phyloP scores from a whole-genome alignment of 2,329 filamentous ascomycete genomes.

The Corynespora cassiicola region DNA sequence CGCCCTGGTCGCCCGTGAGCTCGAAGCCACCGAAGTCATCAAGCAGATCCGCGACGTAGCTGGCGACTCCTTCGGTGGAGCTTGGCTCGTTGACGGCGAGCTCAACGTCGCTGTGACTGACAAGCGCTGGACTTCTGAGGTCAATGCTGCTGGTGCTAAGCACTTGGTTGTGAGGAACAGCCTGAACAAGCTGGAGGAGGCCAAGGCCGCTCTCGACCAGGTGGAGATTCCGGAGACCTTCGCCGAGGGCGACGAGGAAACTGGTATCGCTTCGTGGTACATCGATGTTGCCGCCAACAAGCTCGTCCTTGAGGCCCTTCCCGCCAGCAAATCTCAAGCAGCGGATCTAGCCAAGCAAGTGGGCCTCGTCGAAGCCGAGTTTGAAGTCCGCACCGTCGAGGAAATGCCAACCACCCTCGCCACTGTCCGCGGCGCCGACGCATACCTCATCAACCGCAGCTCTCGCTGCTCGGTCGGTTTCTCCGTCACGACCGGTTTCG shows the following conservation, averaged over 20 bases:
- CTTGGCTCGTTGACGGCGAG: conserved; percentile 48
- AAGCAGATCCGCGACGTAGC: conserved; percentile 40
- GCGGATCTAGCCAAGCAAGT: conserved; percentile 45
- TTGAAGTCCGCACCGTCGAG: conserved; percentile 44
- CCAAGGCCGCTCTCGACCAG: conserved; percentile 48
- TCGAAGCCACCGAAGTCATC: conserved; percentile 46
- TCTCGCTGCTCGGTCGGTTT: conserved; percentile 50
- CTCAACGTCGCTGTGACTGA: conserved; percentile 49
- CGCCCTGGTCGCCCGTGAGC: conserved; percentile 48
- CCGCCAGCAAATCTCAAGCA: conserved; percentile 44
- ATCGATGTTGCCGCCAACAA: conserved; percentile 51
- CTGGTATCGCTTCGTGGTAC: conserved; percentile 48
- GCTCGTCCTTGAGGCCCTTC: conserved; percentile 48
- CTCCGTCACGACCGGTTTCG: conserved; percentile 50
- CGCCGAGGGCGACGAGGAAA: conserved; percentile 25
- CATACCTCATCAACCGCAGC: conserved; percentile 44
- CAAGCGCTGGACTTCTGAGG: conserved; percentile 42
- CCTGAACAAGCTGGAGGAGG: conserved; percentile 45
- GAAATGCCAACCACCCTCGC: conserved; percentile 44
- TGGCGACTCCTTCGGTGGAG: conserved; percentile 47
- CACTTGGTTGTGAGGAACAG: conserved; percentile 42
- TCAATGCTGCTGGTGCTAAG: conserved; percentile 45
- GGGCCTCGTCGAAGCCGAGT: conserved; percentile 46
- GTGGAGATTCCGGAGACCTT: conserved; percentile 35
- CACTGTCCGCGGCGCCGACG: conserved; percentile 46